A percentile compares a stretch with the other conserved stretches of the same genome.
phyloP scores from a whole-genome alignment of 352 stramenopile species.

The Globisporangium uncinulatum region DNA sequence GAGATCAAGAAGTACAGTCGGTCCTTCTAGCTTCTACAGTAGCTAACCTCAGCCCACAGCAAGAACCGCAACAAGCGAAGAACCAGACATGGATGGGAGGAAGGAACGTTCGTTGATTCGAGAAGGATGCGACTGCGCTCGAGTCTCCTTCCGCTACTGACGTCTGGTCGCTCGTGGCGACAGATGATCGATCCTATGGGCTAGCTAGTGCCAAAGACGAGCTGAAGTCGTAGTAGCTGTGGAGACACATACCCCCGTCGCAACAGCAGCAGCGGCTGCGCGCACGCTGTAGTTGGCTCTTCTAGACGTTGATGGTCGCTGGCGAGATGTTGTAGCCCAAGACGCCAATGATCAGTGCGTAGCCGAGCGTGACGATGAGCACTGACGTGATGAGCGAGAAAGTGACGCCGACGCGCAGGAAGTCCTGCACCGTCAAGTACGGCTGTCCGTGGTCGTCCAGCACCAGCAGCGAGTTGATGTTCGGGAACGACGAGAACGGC shows the following conservation, averaged over 20 bases:
- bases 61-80: not conserved
- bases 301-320: constrained; percentile 19
- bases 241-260: too few species aligned
- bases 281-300: not conserved
- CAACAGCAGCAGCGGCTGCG: not conserved
- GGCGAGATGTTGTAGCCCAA: constrained; percentile 72
- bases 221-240: not conserved
- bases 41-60: too few species aligned
- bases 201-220: not conserved
- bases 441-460: constrained; percentile 85
- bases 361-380: constrained; percentile 85
- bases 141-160: too few species aligned
- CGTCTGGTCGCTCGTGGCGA: too few species aligned
- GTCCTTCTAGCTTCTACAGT: constrained; percentile 72
- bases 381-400: constrained; percentile 82
- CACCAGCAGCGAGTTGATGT: constrained; percentile 90
- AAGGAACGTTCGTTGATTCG: not conserved
- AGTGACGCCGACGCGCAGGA: constrained; percentile 76
- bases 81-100: too few species aligned
- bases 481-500: constrained; percentile 91
- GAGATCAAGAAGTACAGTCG: constrained; percentile 98
- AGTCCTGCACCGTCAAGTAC: constrained; percentile 86
- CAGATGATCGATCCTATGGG: not conserved
- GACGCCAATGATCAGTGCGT: constrained; percentile 75
- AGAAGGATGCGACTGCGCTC: not conserved